Base-by-base conservation (phyloP, 2,329 filamentous ascomycete genomes). In the Pyricularia sp. region DNA sequence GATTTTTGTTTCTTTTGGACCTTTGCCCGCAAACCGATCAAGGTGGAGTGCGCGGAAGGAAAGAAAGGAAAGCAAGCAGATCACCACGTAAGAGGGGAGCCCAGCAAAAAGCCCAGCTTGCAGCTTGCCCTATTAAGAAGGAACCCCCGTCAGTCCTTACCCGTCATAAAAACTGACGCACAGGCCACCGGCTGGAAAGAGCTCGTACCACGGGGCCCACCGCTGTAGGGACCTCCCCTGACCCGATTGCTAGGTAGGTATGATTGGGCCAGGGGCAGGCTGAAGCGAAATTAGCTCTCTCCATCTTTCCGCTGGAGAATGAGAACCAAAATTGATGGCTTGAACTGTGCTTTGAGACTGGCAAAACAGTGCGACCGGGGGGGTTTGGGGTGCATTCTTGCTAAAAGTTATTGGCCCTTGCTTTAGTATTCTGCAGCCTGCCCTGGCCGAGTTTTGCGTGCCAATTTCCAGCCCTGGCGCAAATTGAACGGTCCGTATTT, bases 221-320 rank as follows among this genome's bases (percentile, higher is more conserved):
- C 12, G 50, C 6, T 58, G 17, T 58, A 25, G 50, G 50, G 50
- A 14, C 50, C 50, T 58, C 50, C 50, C 17, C 50, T 58, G 33
- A n/a, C 3, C 12, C 33, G 33, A 36, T 36, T 36, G 12, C 33
- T 36, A 12, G 33, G 33, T 36, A 36, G 33, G 12, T 14, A 36
- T 36, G 33, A 36, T 36, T 36, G 20, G 42, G n/a, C 58, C 23
- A 61, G 58, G 58, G 58, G 58, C 7, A n/a, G 50, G 25, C 10
- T 61, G 58, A 61, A 61, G 58, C 58, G 58, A 61, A 61, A 61
- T 61, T 61, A 61, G 58, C 58, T 25, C 25, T 61, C 58, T 61
- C 58, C 58, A 61, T 61, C 58, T 26, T 25, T 61, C 58, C 58
- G 58, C 58, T 61, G 58, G 14, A 61, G 58, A 61, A 61, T 26